phyloP scores from a whole-genome alignment of 441 rosid genomes.

The Jatropha multifida region DNA sequence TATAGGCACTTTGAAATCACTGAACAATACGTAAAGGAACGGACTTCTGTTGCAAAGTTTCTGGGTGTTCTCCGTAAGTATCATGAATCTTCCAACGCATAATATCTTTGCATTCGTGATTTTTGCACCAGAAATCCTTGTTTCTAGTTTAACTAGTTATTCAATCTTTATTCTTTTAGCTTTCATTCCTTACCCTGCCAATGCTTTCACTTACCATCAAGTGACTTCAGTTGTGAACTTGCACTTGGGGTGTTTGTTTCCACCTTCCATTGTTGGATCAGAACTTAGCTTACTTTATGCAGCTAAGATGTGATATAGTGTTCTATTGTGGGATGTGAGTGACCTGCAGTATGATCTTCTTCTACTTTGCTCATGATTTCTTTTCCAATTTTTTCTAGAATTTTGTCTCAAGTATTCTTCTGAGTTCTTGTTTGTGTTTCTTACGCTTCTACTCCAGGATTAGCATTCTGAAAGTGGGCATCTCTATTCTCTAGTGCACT shows the following conservation, averaged over 20 bases:
- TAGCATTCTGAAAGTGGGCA: not conserved
- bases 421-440: not conserved
- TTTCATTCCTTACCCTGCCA: not conserved
- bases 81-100: slow-evolving; percentile 25
- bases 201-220: not conserved
- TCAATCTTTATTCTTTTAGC: not conserved
- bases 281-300: not conserved
- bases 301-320: not conserved
- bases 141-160: not conserved
- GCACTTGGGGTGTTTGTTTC: not conserved
- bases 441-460: not conserved
- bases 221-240: not conserved
- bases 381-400: not conserved
- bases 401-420: not conserved
- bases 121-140: not conserved
- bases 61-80: slow-evolving; percentile 65
- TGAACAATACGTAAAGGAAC: slow-evolving; percentile 57
- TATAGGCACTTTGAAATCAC: slow-evolving; percentile 73
- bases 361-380: not conserved
- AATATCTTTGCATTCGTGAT: slow-evolving; percentile 19
- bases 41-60: slow-evolving; percentile 57
- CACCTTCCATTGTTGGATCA: not conserved
- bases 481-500: slow-evolving; percentile 1
- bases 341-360: not conserved
- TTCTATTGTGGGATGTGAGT: not conserved